These are phyloP conservation scores for Clonostachys chloroleuca DNA, from an alignment of 2,329 filamentous ascomycete genomes.

Conservation along the genomic window DNA sequence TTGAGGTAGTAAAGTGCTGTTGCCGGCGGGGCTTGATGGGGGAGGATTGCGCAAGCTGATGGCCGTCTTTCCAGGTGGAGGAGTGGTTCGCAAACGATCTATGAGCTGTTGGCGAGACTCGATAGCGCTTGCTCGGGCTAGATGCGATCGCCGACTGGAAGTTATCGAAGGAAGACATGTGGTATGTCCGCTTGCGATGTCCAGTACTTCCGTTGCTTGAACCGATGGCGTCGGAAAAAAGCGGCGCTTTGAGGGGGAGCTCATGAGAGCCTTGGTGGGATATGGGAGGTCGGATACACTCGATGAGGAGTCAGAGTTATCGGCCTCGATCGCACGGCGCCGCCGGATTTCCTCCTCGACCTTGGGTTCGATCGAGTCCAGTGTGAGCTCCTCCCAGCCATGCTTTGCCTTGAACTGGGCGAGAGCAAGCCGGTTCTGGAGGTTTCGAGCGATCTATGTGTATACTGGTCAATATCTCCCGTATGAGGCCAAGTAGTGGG, in stretches of 20 bases:
- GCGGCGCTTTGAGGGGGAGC: constrained; percentile 75
- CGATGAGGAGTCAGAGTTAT: constrained; percentile 81
- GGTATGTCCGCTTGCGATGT: constrained; percentile 59
- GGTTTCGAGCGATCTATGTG: constrained; percentile 78
- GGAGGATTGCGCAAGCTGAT: constrained; percentile 79
- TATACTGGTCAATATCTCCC: constrained; percentile 8
- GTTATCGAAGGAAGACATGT: constrained; percentile 50
- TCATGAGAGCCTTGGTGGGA: constrained; percentile 55
- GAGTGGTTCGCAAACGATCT: constrained; percentile 47
- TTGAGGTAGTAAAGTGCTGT: constrained; percentile 68
- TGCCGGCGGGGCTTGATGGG: constrained; percentile 75
- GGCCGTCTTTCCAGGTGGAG: constrained; percentile 69
- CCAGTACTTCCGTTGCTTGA: constrained; percentile 65
- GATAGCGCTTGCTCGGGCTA: constrained; percentile 65
- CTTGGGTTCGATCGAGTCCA: constrained; percentile 81
- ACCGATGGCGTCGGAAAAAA: constrained; percentile 80
- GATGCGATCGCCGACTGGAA: constrained; percentile 26
- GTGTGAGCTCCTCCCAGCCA: constrained; percentile 86
- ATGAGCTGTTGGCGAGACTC: constrained; percentile 56
- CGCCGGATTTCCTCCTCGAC: constrained; percentile 75
- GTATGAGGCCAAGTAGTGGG: too few relatives aligned
- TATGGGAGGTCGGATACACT: constrained; percentile 75
- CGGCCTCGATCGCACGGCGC: constrained; percentile 63
- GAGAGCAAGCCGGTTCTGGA: constrained; percentile 90
- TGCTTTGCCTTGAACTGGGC: constrained; percentile 97